phyloP scores from a whole-genome alignment of 208 protist species.

The Leishmania guyanensis region DNA sequence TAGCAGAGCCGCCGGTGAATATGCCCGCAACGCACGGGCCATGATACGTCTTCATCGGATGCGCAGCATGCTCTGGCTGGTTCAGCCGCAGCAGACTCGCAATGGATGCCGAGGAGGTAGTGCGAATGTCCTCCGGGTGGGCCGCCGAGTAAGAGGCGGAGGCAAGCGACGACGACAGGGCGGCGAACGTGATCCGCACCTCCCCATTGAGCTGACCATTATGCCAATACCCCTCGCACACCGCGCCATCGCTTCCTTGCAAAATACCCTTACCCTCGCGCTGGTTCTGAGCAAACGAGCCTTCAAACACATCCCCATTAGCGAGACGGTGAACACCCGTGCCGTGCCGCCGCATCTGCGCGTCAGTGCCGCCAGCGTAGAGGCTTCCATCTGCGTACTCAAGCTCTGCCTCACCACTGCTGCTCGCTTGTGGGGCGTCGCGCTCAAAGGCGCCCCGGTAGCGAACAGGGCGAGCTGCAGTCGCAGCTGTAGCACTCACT shows the following conservation, averaged over 20 bases:
- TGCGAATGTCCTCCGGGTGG: too few species aligned
- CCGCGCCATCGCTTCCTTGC: slow-evolving; percentile 33
- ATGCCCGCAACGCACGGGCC: slow-evolving; percentile 66
- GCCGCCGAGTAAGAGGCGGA: not conserved
- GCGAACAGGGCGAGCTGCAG: slow-evolving; percentile 16
- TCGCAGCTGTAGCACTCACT: not conserved
- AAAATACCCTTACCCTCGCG: slow-evolving; percentile 63
- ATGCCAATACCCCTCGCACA: slow-evolving; percentile 64
- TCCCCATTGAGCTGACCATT: slow-evolving; percentile 50
- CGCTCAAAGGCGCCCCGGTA: slow-evolving; percentile 70
- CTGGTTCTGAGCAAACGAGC: slow-evolving; percentile 50
- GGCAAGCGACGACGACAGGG: not conserved
- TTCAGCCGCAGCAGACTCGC: slow-evolving; percentile 7
- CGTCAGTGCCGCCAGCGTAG: slow-evolving; percentile 59
- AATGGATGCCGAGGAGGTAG: not conserved
- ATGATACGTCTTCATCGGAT: slow-evolving; percentile 44
- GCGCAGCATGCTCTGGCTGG: slow-evolving; percentile 10
- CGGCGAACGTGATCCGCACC: slow-evolving; percentile 27
- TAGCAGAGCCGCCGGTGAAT: slow-evolving; percentile 53
- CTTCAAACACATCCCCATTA: slow-evolving; percentile 62
- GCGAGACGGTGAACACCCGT: slow-evolving; percentile 52
- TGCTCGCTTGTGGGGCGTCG: slow-evolving; percentile 35
- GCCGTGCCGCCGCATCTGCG: slow-evolving; percentile 54
- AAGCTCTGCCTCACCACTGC: slow-evolving; percentile 37
- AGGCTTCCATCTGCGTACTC: slow-evolving; percentile 67